Evolutionary conservation across 305 asterid species (phyloP).

Genomic region (Solanum chacoense): DNA sequence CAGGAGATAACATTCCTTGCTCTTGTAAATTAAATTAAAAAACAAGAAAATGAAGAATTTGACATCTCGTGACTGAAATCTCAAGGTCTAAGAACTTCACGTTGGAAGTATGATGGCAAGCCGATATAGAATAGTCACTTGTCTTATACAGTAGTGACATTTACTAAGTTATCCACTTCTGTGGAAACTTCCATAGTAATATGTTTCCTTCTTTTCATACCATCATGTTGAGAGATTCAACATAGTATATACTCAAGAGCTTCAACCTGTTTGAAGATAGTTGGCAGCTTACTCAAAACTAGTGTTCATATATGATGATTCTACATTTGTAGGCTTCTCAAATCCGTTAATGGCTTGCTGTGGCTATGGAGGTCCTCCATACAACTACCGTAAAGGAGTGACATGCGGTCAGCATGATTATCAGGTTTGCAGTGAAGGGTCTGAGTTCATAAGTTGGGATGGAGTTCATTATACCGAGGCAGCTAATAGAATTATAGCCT

Average conservation of each 20-base stretch:
- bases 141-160: not conserved
- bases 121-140: not conserved
- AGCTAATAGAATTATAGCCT: constrained; percentile 52
- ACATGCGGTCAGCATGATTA: constrained; percentile 48
- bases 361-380: constrained; percentile 82
- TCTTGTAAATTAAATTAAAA: not conserved
- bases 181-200: not conserved
- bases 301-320: not conserved
- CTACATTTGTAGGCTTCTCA: constrained; percentile 37
- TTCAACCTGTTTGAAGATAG: not conserved
- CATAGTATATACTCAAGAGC: not conserved
- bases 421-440: constrained; percentile 47
- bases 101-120: not conserved
- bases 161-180: not conserved
- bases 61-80: not conserved
- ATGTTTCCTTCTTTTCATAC: not conserved
- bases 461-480: constrained; percentile 81
- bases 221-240: not conserved
- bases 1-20: not conserved
- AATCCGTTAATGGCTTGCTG: constrained; percentile 76
- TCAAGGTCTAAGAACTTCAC: not conserved
- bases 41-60: not conserved
- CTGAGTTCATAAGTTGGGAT: constrained; percentile 58
- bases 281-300: not conserved
- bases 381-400: constrained; percentile 41